Evolutionary conservation across 2,329 filamentous ascomycete genomes (phyloP).

Genomic region (Bipolaris gigantea): DNA sequence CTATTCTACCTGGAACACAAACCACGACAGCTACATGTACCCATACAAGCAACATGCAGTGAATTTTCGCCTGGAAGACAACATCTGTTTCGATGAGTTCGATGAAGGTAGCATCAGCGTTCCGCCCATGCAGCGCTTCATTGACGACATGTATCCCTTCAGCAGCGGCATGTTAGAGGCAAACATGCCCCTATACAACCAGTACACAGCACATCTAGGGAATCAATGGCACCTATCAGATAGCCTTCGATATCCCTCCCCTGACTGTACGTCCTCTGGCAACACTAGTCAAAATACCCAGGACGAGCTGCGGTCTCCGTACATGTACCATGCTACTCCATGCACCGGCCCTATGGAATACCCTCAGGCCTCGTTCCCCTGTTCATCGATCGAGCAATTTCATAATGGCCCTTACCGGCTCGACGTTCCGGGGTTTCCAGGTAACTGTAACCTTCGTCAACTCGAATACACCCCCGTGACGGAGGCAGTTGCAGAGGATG

Average conservation of each 20-base stretch:
- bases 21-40: slow-evolving; percentile 15
- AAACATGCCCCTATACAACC: slow-evolving; percentile 27
- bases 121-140: slow-evolving; percentile 41
- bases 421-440: slow-evolving; percentile 13
- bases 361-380: slow-evolving; percentile 22
- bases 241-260: slow-evolving; percentile 33
- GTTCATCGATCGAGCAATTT: slow-evolving; percentile 20
- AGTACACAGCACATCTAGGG: slow-evolving; percentile 21
- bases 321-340: slow-evolving; percentile 16
- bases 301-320: slow-evolving; percentile 36
- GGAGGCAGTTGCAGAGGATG: slow-evolving; percentile 31
- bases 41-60: slow-evolving; percentile 19
- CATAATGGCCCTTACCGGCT: slow-evolving; percentile 16
- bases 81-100: slow-evolving; percentile 21
- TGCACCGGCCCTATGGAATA: slow-evolving; percentile 28
- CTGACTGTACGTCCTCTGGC: slow-evolving; percentile 40
- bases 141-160: slow-evolving; percentile 35
- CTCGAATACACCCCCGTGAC: slow-evolving; percentile 38
- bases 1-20: slow-evolving; percentile 14
- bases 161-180: slow-evolving; percentile 32
- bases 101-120: slow-evolving; percentile 29
- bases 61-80: slow-evolving; percentile 17
- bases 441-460: slow-evolving; percentile 35
- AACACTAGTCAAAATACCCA: slow-evolving; percentile 36
- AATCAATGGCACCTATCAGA: slow-evolving; percentile 28